Conservation (phyloP, 2,329 filamentous ascomycete genomes). For the Cordyceps tenuipes region DNA sequence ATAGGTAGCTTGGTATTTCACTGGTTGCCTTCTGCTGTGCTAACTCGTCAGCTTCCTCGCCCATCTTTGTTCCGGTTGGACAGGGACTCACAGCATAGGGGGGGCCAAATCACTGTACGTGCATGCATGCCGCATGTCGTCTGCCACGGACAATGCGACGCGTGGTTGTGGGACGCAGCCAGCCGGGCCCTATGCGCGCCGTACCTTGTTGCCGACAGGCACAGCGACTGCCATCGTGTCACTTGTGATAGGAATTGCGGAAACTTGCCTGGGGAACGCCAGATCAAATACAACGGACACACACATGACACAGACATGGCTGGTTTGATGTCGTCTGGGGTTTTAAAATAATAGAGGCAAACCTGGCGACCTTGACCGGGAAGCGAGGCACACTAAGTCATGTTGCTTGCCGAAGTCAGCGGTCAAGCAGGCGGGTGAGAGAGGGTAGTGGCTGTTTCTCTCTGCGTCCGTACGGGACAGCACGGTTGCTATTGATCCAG, state of each 20-base stretch:
- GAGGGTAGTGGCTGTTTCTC: not conserved
- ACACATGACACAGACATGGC: not conserved
- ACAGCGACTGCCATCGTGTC: constrained; percentile 6
- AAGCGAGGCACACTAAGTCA: not conserved
- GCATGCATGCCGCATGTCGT: not conserved
- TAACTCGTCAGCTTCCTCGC: not conserved
- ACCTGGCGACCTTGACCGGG: not conserved
- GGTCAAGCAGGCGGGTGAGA: not conserved
- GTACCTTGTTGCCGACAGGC: not conserved
- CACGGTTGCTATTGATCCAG: not conserved
- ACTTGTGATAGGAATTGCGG: not conserved
- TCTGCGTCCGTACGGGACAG: constrained; percentile 3
- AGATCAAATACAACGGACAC: not conserved
- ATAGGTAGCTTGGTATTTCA: no score
- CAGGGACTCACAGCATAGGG: not conserved
- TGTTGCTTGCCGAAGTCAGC: constrained; percentile 7
- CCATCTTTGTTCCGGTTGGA: constrained; percentile 3
- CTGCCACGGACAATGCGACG: constrained; percentile 1
- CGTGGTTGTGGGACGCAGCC: not conserved
- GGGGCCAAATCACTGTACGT: constrained; percentile 3
- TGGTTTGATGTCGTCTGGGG: not conserved
- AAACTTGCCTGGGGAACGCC: not conserved
- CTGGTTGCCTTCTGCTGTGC: not conserved
- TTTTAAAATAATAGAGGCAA: not conserved
- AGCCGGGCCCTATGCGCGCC: not conserved